Evolutionary conservation across 1,284 basidiomycete species (phyloP).

Genomic region (Sphagnurus paluster): DNA sequence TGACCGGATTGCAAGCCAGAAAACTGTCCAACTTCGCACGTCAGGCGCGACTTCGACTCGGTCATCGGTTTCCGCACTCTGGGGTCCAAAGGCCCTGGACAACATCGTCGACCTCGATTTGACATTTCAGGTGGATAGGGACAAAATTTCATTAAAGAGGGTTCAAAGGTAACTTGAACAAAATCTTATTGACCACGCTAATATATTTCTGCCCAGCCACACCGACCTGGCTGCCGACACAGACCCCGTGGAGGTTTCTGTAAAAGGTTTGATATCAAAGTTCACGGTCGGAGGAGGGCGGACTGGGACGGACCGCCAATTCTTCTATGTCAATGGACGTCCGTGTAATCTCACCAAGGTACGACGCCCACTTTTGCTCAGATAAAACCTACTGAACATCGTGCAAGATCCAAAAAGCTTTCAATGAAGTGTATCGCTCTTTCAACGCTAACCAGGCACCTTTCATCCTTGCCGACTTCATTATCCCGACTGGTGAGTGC

Average conservation of each 20-base stretch:
- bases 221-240: constrained; percentile 13
- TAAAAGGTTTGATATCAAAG: constrained; percentile 80
- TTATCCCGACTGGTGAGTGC: constrained; percentile 75
- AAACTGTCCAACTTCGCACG: constrained; percentile 73
- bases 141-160: constrained; percentile 31
- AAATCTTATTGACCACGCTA: neutral
- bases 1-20: constrained; percentile 53
- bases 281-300: constrained; percentile 75
- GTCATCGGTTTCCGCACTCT: constrained; percentile 75
- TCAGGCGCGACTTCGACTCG: constrained; percentile 64
- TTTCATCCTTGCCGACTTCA: constrained; percentile 83
- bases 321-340: constrained; percentile 92
- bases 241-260: constrained; percentile 46
- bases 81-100: constrained; percentile 82
- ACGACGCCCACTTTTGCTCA: constrained; percentile 8
- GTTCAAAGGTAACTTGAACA: constrained; percentile 22
- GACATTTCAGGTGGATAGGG: constrained; percentile 63
- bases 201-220: too few species aligned
- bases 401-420: constrained; percentile 74
- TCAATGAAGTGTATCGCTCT: constrained; percentile 88
- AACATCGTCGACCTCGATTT: constrained; percentile 77
- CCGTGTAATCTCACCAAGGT: constrained; percentile 85
- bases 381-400: neutral
- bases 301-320: constrained; percentile 83
- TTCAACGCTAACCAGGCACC: constrained; percentile 85